Conservation (phyloP, 2,329 filamentous ascomycete species). For the Hymenoscyphus repandus region DNA sequence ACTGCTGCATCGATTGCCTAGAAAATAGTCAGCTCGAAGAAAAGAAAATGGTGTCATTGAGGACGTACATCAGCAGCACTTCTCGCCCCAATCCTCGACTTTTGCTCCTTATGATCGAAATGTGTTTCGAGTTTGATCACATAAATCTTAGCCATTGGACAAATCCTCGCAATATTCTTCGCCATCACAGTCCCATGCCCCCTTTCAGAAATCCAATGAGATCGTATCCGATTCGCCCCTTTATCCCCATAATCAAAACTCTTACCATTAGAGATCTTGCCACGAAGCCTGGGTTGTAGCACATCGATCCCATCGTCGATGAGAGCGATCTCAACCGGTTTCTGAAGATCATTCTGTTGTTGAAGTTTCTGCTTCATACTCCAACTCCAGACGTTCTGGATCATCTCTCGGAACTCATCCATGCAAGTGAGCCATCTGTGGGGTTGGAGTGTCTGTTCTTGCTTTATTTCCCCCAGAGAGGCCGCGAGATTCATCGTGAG, state of each 20-base stretch:
- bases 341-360: no score
- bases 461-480: not conserved
- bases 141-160: conserved; percentile 20
- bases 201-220: conserved; percentile 28
- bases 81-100: no score
- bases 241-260: conserved; percentile 23
- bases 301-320: conserved; percentile 38
- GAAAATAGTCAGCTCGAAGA: no score
- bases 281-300: conserved; percentile 20
- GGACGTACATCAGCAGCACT: no score
- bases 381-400: conserved; percentile 11
- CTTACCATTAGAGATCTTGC: conserved; percentile 24
- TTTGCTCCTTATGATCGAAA: not conserved
- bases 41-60: no score
- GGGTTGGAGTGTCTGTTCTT: not conserved
- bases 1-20: conserved; percentile 32
- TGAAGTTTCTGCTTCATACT: no score
- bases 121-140: not conserved
- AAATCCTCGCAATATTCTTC: conserved; percentile 25
- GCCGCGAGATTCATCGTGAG: not conserved
- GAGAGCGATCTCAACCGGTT: conserved; percentile 27
- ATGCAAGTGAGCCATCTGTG: conserved; percentile 19
- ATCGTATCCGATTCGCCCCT: conserved; percentile 4
- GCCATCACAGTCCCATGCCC: conserved; percentile 32
- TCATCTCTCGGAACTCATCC: conserved; percentile 19